Percentiles rank a stretch among this genome's conserved stretches.
These are phyloP conservation scores for Aspergillus unguis DNA, from an alignment of 2,329 filamentous ascomycete species.

Conservation along the genomic window DNA sequence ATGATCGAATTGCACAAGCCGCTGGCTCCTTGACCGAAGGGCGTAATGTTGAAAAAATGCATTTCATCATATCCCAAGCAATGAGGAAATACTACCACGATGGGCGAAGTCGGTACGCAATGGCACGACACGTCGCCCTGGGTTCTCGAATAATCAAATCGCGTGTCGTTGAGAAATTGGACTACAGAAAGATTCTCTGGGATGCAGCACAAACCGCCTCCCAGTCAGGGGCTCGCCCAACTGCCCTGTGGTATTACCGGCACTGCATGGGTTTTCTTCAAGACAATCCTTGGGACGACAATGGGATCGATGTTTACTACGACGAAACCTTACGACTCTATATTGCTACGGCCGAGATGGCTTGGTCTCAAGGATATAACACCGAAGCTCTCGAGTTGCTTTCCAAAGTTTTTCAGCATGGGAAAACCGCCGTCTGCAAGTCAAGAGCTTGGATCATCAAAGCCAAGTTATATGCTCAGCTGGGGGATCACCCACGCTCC, in stretches of 20 bases:
- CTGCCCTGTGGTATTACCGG: conserved; percentile 77
- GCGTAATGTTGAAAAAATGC: conserved; percentile 70
- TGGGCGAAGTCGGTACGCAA: conserved; percentile 64
- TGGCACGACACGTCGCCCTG: conserved; percentile 77
- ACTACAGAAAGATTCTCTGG: conserved; percentile 72
- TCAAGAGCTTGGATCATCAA: conserved; percentile 80
- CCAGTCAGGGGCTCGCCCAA: conserved; percentile 77
- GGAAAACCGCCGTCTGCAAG: conserved; percentile 71
- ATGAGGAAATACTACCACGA: conserved; percentile 71
- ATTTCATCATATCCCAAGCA: conserved; percentile 80
- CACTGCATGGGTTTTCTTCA: conserved; percentile 77
- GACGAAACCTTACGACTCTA: conserved; percentile 80
- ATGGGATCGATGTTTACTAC: conserved; percentile 70
- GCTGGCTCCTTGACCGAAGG: conserved; percentile 67
- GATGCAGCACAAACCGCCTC: conserved; percentile 74
- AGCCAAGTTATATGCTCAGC: conserved; percentile 72
- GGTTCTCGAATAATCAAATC: conserved; percentile 71
- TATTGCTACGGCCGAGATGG: conserved; percentile 76
- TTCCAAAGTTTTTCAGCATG: conserved; percentile 65
- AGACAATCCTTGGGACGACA: conserved; percentile 70
- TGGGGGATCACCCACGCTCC: conserved; percentile 67
- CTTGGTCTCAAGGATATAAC: conserved; percentile 72
- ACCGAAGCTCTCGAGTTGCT: conserved; percentile 67
- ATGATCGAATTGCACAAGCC: conserved; percentile 81
- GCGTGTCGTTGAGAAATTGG: conserved; percentile 57